Base-by-base conservation (phyloP, 768 basidiomycete genomes). In the Rhizopogon sp. region DNA sequence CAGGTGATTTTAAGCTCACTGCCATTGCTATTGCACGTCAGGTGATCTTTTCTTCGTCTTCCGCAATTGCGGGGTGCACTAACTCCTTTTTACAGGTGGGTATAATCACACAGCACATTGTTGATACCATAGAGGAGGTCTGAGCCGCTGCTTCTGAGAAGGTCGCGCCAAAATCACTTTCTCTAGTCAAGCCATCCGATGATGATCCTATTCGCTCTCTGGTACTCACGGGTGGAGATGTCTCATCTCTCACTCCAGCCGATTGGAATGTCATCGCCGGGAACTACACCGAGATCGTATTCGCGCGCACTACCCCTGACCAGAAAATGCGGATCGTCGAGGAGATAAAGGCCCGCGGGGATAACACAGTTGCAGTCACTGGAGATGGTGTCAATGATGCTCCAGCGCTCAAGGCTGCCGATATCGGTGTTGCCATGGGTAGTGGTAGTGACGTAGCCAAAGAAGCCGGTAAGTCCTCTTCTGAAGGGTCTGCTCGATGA, bases 311-410 rank as follows among this genome's bases (percentile, higher is more conserved):
- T 0, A 75, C 74, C 0, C 78, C 78, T 0, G 74, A 79, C 56
- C 77, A 79, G 61, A 80, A 80, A 60, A 64, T 82, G 43, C 63
- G 72, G 22, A 81, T 82, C 54, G 78, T 81, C 39, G 72, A 75
- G 55, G 76, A 76, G 25, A 66, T 79, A 42, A 76, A 79, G 54
- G 60, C 62, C 10, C 62, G 75, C 2, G 74, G 70, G 3, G 66
- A 65, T 43, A 71, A 72, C 51, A 70, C 74, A 9, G 77, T 79
- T 6, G 78, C 76, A 0, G 77, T 71, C 5, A 69, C 72, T 5
- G 79, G 80, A 2, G 80, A 82, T 59, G 80, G 80, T 16, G 73
- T 75, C 31, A 77, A 77, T 53, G 76, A 77, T 55, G 68, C 70
- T 0, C 72, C 76, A 0, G 70, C 75, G 0, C 60, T 79, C 14